Base-by-base conservation (phyloP, 192 early-diverging fungal species). In the Linnemannia exigua region DNA sequence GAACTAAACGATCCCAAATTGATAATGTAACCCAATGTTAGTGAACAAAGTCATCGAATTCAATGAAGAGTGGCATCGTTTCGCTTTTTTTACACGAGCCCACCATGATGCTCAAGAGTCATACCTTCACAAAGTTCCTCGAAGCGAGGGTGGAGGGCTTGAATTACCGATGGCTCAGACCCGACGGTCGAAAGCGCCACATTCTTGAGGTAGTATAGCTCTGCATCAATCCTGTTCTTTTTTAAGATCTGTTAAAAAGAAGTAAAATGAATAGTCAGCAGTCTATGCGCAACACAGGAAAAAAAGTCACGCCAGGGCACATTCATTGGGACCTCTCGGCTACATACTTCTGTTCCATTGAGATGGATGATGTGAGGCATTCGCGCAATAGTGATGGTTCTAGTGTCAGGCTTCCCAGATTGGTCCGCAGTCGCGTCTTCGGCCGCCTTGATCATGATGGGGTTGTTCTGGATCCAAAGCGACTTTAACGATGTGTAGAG, bases 271-370 rank as follows among this genome's bases (percentile, higher is more conserved):
- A 9, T 37, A 6, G 11, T 14, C 20, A 58, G 61, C 67, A 25
- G 7, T 61, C 17, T 5, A 0, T 35, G 14, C 35, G 58, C 25
- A 11, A 5, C 22, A 3, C 25, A 58, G 12, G 33, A 38, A 72
- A 17, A 16, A 67, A 66, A 46, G n/a, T 6, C 71, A 0, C 38
- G 7, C 22, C 11, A 20, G 0, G 9, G 33, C 31, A 31, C 3
- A 5, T 19, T 9, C 44, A 72, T 36, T 5, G 37, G 72, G 15
- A 15, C 17, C 9, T 20, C 11, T 41, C 16, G 46, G n/a, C n/a
- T n/a, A n/a, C 75, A 71, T 88, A 92, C 90, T 33, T 87, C 91
- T 61, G 89, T 89, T 31, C 92, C 92, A 76, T 93, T 91, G 31
- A 91, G 36, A 5, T 77, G 81, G 25, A 72, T 67, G 14, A 93